Evolutionary conservation across 805 yeast genomes (phyloP).

Genomic region (Saturnispora quitensis): DNA sequence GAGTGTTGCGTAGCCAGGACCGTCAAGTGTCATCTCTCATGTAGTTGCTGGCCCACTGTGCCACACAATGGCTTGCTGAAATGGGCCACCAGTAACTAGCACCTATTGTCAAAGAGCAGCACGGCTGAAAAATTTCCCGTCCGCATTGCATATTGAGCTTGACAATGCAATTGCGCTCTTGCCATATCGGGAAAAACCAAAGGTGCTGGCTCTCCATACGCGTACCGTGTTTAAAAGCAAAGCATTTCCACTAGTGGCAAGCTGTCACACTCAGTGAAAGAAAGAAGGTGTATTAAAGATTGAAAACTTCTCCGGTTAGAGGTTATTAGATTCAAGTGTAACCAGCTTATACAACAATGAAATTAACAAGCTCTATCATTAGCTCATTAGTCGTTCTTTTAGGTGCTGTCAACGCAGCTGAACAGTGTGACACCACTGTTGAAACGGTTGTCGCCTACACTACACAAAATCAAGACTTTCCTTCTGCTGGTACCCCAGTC

Average conservation of each 20-base stretch:
- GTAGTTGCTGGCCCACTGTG: not conserved
- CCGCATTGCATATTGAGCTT: not conserved
- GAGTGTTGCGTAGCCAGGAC: no score
- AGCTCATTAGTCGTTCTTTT: not conserved
- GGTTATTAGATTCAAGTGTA: not conserved
- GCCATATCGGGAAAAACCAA: not conserved
- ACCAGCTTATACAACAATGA: not conserved
- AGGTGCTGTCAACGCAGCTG: not conserved
- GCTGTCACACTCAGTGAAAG: not conserved
- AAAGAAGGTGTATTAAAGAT: not conserved
- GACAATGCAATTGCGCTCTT: not conserved
- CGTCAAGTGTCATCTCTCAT: not conserved
- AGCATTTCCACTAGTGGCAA: not conserved
- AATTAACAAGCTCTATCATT: not conserved
- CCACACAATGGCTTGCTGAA: not conserved
- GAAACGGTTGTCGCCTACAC: not conserved
- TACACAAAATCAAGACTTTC: not conserved
- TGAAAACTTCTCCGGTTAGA: not conserved
- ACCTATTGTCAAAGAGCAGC: not conserved
- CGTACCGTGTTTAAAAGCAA: not conserved
- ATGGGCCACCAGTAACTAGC: not conserved
- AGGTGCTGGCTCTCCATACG: not conserved
- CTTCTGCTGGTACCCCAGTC: constrained; percentile 5
- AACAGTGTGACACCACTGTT: not conserved
- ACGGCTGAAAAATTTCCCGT: not conserved